These are phyloP conservation scores for Pythium sukuiense DNA, from an alignment of 352 stramenopile genomes.

Conservation along the genomic window DNA sequence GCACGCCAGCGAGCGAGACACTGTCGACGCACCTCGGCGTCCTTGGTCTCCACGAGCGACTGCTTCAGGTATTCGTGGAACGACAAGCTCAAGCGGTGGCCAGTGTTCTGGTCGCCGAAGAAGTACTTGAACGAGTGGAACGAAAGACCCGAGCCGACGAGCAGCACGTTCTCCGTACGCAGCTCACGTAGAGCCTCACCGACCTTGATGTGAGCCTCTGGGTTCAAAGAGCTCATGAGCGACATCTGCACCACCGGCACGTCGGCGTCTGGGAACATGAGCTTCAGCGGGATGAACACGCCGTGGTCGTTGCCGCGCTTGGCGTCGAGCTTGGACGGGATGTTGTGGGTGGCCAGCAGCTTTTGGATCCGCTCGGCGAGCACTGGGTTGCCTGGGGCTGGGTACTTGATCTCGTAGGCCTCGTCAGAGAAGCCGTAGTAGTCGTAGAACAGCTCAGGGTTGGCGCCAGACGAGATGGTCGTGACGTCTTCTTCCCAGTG, in stretches of 20 bases:
- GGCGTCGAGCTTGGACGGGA: constrained; percentile 47
- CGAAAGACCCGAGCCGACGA: constrained; percentile 73
- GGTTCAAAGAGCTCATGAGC: constrained; percentile 57
- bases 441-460: constrained; percentile 77
- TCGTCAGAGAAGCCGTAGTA: constrained; percentile 88
- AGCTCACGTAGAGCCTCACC: constrained; percentile 61
- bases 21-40: constrained; percentile 18
- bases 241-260: constrained; percentile 77
- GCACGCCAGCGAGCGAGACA: constrained; percentile 41
- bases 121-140: constrained; percentile 22
- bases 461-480: constrained; percentile 44
- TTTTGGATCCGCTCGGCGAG: constrained; percentile 67
- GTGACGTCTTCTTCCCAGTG: constrained; percentile 69
- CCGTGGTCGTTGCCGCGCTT: constrained; percentile 88
- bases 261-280: constrained; percentile 84
- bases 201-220: constrained; percentile 60
- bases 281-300: constrained; percentile 87
- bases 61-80: constrained; percentile 25
- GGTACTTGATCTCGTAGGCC: constrained; percentile 84
- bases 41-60: constrained; percentile 15
- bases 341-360: constrained; percentile 42
- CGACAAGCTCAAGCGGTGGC: constrained; percentile 11
- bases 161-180: constrained; percentile 73
- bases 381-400: constrained; percentile 61
- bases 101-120: constrained; percentile 5